Conservation (phyloP, 2,329 filamentous ascomycete species). For the Acrocalymma vagum region DNA sequence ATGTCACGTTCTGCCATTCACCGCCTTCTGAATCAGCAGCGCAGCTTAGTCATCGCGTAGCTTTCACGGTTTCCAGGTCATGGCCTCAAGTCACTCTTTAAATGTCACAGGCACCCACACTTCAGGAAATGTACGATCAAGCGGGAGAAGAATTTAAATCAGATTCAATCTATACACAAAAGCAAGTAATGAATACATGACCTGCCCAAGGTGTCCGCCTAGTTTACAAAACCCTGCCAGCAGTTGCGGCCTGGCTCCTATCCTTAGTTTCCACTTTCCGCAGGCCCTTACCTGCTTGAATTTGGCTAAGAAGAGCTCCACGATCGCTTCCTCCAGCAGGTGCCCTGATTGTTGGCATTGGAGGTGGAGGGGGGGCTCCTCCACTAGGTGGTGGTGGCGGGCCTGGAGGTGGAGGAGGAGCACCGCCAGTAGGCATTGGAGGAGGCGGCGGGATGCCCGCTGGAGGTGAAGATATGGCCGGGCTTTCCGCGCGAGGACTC, state of each 20-base stretch:
- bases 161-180: constrained; percentile 29
- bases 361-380: constrained; percentile 44
- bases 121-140: no score
- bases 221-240: constrained; percentile 72
- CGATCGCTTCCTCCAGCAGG: constrained; percentile 46
- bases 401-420: constrained; percentile 57
- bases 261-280: constrained; percentile 93
- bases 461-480: constrained; percentile 51
- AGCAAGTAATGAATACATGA: constrained; percentile 19
- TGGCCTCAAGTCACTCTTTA: no score
- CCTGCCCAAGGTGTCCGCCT: background rate
- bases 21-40: no score
- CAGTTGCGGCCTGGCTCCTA: constrained; percentile 74
- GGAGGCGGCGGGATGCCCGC: constrained; percentile 61
- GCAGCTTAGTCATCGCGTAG: no score
- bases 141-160: no score
- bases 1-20: no score
- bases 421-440: constrained; percentile 55
- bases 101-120: no score
- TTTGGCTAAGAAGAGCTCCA: constrained; percentile 78
- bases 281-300: constrained; percentile 79
- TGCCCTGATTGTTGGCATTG: constrained; percentile 53
- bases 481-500: constrained; percentile 53
- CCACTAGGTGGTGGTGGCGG: constrained; percentile 56
- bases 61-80: no score